Evolutionary conservation across 208 protist genomes (phyloP).

Genomic region (Trypanosoma avium): DNA sequence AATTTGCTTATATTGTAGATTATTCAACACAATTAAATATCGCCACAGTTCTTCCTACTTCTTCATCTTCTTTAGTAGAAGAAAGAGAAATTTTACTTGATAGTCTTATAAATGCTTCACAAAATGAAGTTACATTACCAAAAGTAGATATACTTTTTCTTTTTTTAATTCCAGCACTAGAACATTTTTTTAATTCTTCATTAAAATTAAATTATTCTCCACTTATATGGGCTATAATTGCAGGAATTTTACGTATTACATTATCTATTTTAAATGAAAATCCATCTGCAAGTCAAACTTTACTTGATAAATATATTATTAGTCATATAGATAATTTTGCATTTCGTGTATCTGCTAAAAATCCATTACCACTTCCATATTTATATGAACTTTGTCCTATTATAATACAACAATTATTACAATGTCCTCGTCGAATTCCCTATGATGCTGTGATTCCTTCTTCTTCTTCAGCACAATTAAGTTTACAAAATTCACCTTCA

Average conservation of each 20-base stretch:
- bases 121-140: conserved; percentile 23
- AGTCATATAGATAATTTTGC: conserved; percentile 42
- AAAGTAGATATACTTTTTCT: conserved; percentile 19
- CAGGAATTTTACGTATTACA: conserved; percentile 41
- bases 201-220: conserved; percentile 12
- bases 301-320: conserved; percentile 48
- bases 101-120: conserved; percentile 24
- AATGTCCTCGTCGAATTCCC: conserved; percentile 2
- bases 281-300: conserved; percentile 36
- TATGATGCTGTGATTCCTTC: conserved; percentile 19
- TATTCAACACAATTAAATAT: conserved; percentile 2
- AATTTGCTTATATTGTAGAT: conserved; percentile 30
- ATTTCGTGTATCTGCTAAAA: conserved; percentile 32
- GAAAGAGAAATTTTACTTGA: conserved; percentile 27
- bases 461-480: neutral
- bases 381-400: conserved; percentile 43
- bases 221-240: conserved; percentile 28
- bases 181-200: conserved; percentile 17
- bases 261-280: conserved; percentile 36
- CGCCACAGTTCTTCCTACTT: conserved; percentile 12
- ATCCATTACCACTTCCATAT: conserved; percentile 44
- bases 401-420: conserved; percentile 16
- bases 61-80: conserved; percentile 1
- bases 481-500: neutral
- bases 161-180: conserved; percentile 27